Base-by-base conservation (phyloP, 2,329 filamentous ascomycete genomes). In the Alternaria rosae region DNA sequence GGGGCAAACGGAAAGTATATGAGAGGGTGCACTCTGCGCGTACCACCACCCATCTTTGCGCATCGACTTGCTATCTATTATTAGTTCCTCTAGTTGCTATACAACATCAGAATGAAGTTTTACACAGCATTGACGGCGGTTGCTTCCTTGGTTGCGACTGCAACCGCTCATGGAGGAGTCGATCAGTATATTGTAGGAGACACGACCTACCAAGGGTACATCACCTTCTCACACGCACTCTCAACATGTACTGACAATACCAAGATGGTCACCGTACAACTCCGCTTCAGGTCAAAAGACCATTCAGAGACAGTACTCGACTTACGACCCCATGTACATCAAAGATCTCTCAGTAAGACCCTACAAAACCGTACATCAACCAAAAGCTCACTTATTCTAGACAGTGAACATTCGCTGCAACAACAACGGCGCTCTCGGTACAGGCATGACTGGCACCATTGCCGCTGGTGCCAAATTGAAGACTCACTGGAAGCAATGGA, bases 401-500 rank as follows among this genome's bases (percentile, higher is more conserved):
- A 71, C 66, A 2, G 69, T 68, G 5, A 73, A 76, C 56, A 75
- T 76, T 25, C 68, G 74, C n/a, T 76, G 74, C 62, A 76, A 76
- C 60, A 76, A 76, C n/a, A 56, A 61, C 15, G 74, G 74, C 25
- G 44, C 47, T 23, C 60, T 70, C 2, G 74, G 74, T 26, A 76
- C 71, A 7, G 74, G 74, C 17, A 73, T 84, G 6, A 77, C 75
- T 32, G 85, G 84, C 1, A 76, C 79, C 30, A 76, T 85, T 60
- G 74, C 79, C 6, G 84, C 85, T 6, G 86, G 86, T 35, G 68
- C 76, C 17, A 82, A 78, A 45, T 77, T 87, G 54, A 83, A 82
- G 10, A 83, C 85, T 15, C 76, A 82, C 66, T 87, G 85, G 85
- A 72, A 76, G 41, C 85, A 87, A 75, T 87, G 85, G 85, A 87